phyloP scores from a whole-genome alignment of 2,329 filamentous ascomycete genomes.

The Talaromyces sp. region DNA sequence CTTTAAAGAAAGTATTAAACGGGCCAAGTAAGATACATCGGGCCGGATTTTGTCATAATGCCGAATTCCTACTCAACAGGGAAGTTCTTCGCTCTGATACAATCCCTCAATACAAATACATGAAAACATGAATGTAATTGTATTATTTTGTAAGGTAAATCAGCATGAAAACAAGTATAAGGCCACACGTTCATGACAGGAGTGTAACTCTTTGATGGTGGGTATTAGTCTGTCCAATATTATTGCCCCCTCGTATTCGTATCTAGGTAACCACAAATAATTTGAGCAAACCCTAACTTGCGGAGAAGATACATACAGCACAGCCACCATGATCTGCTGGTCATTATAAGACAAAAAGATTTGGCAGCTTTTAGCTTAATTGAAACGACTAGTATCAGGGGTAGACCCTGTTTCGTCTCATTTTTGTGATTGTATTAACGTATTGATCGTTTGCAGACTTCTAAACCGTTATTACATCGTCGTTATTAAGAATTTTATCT shows the following conservation, averaged over 20 bases:
- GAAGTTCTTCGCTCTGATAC: background rate
- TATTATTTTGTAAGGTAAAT: background rate
- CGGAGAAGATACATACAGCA: background rate
- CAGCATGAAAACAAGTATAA: background rate
- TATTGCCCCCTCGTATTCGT: background rate
- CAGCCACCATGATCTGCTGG: background rate
- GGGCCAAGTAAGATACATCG: background rate
- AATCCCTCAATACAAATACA: background rate
- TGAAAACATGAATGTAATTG: background rate
- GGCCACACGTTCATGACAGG: background rate
- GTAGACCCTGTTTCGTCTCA: too few relatives aligned
- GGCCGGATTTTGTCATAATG: background rate
- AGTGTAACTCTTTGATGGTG: background rate
- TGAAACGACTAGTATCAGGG: background rate
- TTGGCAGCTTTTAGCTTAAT: background rate
- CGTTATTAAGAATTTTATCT: background rate
- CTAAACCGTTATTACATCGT: background rate
- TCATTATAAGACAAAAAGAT: background rate
- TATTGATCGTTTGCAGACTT: background rate
- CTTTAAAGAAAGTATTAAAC: background rate
- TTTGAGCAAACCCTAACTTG: background rate
- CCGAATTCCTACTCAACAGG: background rate
- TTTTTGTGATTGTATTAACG: background rate
- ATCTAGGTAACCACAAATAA: conserved; percentile 1
- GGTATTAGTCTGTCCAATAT: background rate